Conservation (phyloP, 179 eudicot genomes). For the Patellifolia procumbens region DNA sequence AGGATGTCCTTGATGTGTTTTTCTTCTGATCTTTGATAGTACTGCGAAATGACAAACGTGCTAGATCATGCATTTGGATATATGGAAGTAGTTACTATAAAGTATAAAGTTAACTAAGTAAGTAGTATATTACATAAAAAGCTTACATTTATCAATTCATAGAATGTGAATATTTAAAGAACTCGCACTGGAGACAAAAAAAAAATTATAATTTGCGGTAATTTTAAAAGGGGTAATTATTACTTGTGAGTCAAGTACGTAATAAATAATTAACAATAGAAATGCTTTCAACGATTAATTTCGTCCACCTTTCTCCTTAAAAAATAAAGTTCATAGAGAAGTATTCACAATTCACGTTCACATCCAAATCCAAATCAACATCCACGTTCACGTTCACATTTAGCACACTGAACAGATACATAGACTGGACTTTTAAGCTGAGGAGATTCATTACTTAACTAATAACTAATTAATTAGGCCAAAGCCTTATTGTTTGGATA, state of each 20-base stretch:
- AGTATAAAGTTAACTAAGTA: too few species aligned
- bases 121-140: too few species aligned
- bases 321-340: background rate
- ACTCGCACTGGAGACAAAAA: too few species aligned
- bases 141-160: too few species aligned
- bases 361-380: background rate
- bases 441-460: conserved; percentile 7
- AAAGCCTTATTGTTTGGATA: background rate
- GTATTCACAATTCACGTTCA: conserved; percentile 5
- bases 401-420: conserved; percentile 9
- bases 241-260: background rate
- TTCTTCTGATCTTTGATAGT: too few species aligned
- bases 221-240: background rate
- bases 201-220: too few species aligned
- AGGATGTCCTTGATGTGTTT: background rate
- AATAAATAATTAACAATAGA: background rate
- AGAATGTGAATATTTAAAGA: too few species aligned
- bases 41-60: too few species aligned
- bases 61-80: too few species aligned
- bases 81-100: too few species aligned
- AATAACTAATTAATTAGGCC: background rate
- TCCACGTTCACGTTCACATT: conserved; percentile 3
- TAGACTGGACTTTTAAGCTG: conserved; percentile 7
- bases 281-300: background rate
- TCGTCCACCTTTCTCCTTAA: conserved; percentile 11